Percentiles rank a stretch among this genome's conserved stretches.
Conservation (phyloP, 2,329 filamentous ascomycete genomes). For the Epichloe brachyelytri region DNA sequence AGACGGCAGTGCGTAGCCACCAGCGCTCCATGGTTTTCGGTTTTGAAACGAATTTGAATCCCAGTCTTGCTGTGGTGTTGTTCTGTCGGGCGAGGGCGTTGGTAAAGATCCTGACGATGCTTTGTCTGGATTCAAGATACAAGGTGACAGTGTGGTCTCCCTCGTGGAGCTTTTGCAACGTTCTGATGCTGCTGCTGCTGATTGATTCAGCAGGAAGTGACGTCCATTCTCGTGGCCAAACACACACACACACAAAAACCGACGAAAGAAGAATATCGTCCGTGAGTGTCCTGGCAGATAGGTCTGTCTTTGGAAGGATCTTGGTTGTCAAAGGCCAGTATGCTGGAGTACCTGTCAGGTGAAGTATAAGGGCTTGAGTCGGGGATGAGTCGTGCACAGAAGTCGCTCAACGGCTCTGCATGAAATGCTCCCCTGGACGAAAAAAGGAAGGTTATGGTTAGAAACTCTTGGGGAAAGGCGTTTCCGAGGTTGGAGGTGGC, state of each 20-base stretch:
- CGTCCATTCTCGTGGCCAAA: conserved; percentile 21
- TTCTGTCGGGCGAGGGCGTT: conserved; percentile 22
- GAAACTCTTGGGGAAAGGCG: neutral
- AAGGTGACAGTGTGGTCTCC: conserved; percentile 7
- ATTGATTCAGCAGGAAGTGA: conserved; percentile 29
- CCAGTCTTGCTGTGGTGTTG: conserved; percentile 12
- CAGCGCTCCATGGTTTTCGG: conserved; percentile 38
- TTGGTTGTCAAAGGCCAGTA: neutral
- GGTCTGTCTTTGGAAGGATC: neutral
- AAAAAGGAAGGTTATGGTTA: neutral
- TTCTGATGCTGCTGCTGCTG: conserved; percentile 11
- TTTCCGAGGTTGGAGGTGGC: conserved; percentile 7
- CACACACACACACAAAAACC: neutral
- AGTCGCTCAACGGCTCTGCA: neutral
- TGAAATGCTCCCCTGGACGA: neutral
- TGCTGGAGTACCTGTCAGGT: neutral
- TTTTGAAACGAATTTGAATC: conserved; percentile 11
- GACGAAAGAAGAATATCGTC: neutral
- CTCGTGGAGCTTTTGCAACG: conserved; percentile 3
- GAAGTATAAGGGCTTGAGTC: neutral
- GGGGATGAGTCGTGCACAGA: conserved; percentile 1
- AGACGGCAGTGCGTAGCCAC: conserved; percentile 34
- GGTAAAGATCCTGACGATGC: conserved; percentile 12
- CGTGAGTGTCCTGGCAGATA: neutral
- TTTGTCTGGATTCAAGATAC: neutral